Conservation (phyloP, 345 rosid genomes). For the Carallia pectinifolia region DNA sequence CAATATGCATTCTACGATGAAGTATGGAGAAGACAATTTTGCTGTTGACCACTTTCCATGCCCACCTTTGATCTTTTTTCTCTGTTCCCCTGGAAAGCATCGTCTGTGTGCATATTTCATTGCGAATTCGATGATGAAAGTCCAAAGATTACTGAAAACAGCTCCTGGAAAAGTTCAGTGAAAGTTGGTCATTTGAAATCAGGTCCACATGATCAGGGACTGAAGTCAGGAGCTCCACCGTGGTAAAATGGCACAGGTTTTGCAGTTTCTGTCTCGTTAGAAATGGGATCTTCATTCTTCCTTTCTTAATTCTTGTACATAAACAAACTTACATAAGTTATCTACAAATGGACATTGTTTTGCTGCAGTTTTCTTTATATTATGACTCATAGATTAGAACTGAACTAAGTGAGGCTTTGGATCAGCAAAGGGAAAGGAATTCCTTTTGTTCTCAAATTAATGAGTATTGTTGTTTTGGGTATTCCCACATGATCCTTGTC, state of each 20-base stretch:
- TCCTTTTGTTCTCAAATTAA: no score
- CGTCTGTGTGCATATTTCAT: conserved; percentile 1
- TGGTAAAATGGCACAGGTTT: conserved; percentile 9
- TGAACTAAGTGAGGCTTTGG: no score
- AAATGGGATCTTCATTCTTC: not conserved
- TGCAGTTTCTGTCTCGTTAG: not conserved
- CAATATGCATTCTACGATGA: conserved; percentile 3
- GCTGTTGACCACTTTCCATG: not conserved
- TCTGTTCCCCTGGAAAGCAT: not conserved
- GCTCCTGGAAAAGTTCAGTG: not conserved
- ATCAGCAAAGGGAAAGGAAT: no score
- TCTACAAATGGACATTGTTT: not conserved
- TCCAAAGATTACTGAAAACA: conserved; percentile 1
- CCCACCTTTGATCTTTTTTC: not conserved
- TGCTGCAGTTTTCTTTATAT: not conserved
- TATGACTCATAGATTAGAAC: no score
- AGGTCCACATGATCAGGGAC: not conserved
- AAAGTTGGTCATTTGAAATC: conserved; percentile 2
- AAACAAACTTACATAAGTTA: conserved; percentile 2
- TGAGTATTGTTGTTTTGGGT: no score
- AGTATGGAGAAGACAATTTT: not conserved
- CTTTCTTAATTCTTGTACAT: conserved; percentile 12
- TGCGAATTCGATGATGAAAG: conserved; percentile 11
- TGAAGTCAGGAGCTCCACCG: not conserved
- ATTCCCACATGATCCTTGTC: no score